Evolutionary conservation across 139 green algal genomes (phyloP).

Genomic region (Nannochloris sp.): DNA sequence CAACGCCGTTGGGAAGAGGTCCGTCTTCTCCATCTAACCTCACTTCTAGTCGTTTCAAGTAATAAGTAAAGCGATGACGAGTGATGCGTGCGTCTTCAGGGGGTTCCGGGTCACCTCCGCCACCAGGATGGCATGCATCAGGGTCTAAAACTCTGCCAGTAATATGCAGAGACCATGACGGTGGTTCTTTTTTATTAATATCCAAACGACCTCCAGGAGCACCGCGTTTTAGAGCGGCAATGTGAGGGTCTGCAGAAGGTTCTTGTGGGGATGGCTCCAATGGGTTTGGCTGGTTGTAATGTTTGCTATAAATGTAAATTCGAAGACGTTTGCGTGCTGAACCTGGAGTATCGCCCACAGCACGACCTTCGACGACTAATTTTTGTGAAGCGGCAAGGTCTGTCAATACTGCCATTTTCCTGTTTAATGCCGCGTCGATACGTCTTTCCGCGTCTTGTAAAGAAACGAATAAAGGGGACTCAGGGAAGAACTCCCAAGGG

Average conservation of each 20-base stretch:
- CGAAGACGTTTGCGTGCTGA: conserved; percentile 37
- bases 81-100: background rate
- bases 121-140: background rate
- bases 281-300: conserved; percentile 17
- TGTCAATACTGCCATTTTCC: conserved; percentile 55
- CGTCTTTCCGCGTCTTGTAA: conserved; percentile 57
- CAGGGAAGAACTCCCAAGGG: conserved; percentile 35
- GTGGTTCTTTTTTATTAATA: background rate
- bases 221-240: conserved; percentile 7
- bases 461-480: conserved; percentile 51
- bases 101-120: background rate
- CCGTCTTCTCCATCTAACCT: conserved; percentile 14
- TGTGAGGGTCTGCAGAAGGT: conserved; percentile 2
- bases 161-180: background rate
- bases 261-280: too few relatives aligned
- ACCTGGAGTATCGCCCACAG: background rate
- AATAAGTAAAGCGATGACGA: conserved; percentile 18
- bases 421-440: conserved; percentile 46
- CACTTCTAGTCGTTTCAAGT: conserved; percentile 11
- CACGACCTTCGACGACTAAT: conserved; percentile 6
- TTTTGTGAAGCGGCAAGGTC: conserved; percentile 29
- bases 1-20: background rate
- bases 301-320: conserved; percentile 51
- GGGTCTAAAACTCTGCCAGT: background rate
- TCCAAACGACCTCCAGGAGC: conserved; percentile 12